Conservation (phyloP, 1,284 basidiomycete species). For the Leccinum subrobustum region DNA sequence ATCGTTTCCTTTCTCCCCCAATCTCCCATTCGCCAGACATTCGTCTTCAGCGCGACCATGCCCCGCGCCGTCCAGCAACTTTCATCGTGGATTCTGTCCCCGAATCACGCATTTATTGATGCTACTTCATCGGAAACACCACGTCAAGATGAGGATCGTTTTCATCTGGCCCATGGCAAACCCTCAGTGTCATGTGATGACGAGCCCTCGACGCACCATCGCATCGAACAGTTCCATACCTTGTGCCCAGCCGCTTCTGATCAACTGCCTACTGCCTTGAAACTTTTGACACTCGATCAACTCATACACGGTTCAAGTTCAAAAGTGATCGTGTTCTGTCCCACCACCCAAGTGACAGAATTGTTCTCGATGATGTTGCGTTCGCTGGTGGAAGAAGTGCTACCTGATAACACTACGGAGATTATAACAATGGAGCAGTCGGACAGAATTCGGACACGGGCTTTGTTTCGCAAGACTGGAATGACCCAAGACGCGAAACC, state of each 20-base stretch:
- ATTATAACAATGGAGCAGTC: slow-evolving; percentile 75
- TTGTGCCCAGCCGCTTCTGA: slow-evolving; percentile 65
- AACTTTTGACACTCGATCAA: slow-evolving; percentile 89
- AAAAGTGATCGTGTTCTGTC: slow-evolving; percentile 88
- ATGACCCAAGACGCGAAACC: slow-evolving; percentile 45
- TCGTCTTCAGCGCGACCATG: slow-evolving; percentile 92
- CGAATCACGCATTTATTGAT: slow-evolving; percentile 64
- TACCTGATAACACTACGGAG: slow-evolving; percentile 49
- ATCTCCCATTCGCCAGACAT: slow-evolving; percentile 76
- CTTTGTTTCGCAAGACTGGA: slow-evolving; percentile 50
- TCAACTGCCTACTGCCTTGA: slow-evolving; percentile 79
- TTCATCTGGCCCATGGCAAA: not conserved
- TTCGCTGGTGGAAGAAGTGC: slow-evolving; percentile 45
- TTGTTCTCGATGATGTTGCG: slow-evolving; percentile 68
- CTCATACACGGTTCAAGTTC: slow-evolving; percentile 67
- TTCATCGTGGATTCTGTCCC: slow-evolving; percentile 50
- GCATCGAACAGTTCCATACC: slow-evolving; percentile 86
- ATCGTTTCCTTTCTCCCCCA: slow-evolving; percentile 74
- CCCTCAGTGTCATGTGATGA: not conserved
- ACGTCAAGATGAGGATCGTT: slow-evolving; percentile 17
- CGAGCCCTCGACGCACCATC: slow-evolving; percentile 56
- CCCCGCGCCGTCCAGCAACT: slow-evolving; percentile 65
- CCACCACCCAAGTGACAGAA: slow-evolving; percentile 87
- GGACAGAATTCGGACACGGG: slow-evolving; percentile 18
- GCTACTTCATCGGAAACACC: slow-evolving; percentile 44